Base-by-base conservation (phyloP, 495 filamentous ascomycete genomes). In the Aspergillus homomorphus region DNA sequence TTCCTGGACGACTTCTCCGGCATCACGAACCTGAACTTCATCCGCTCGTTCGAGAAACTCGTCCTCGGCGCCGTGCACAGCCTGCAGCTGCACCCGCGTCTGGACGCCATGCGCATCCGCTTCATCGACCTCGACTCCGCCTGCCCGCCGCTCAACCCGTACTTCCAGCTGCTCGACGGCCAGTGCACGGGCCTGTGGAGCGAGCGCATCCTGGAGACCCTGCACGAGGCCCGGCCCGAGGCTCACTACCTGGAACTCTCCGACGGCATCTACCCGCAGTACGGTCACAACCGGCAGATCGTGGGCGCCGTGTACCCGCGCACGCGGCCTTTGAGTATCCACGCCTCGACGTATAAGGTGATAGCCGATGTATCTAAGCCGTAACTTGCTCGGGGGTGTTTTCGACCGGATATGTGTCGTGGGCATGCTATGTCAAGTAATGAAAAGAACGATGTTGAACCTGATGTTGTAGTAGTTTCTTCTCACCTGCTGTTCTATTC, bases 121-220 rank as follows among this genome's bases (percentile, higher is more conserved):
- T 89, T 86, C 65, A 82, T 90, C 22, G 87, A 90, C 66, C 78
- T 89, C 2, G 86, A 87, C 80, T 77, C 72, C 66, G 75, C 66
- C 14, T 65, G 66, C 48, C 73, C 65, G 0, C 80, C 80, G 4
- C 70, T 89, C 1, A 89, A 89, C 60, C 87, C 87, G 0, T 82
- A 84, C 62, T 90, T 89, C 63, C 72, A 85, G 59, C 71, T 89
- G 15, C 68, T 74, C 15, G 70, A 82, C 59, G 77, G 80, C 18
- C 67, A 79, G 64, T 84, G 82, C 60, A 83, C 81, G 1, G 87
- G 87, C 12, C 77, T 90, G 1, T 90, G 87, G 87, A 89, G 83
- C 67, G 80, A 84, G 7, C 69, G 77, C 8, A 89, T 89, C 55
- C 68, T 89, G 3, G 73, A 78, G 20, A 73, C 77, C 28, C 74